These are phyloP conservation scores for Metarhizium sp. DNA, from an alignment of 2,329 filamentous ascomycete species.

Conservation along the genomic window DNA sequence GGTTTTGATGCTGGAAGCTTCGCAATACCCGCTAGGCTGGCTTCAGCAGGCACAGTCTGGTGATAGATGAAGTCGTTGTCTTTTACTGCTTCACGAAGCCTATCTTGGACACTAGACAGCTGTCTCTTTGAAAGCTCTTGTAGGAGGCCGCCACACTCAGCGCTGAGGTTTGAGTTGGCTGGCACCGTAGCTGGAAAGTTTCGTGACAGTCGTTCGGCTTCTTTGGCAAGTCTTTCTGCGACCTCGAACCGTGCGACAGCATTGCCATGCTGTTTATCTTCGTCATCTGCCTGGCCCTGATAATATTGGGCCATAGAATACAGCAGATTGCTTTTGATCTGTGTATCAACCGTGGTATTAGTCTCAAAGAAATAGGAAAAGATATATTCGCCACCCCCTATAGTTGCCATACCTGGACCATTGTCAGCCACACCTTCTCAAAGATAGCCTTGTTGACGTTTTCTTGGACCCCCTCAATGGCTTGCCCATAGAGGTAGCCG, in stretches of 20 bases:
- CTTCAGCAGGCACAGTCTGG: conserved; percentile 79
- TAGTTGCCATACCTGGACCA: conserved; percentile 54
- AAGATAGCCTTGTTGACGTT: conserved; percentile 88
- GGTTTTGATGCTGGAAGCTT: conserved; percentile 94
- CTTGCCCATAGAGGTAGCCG: conserved; percentile 78
- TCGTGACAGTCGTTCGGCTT: conserved; percentile 67
- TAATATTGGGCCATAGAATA: conserved; percentile 86
- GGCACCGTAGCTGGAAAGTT: conserved; percentile 74
- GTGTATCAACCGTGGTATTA: not conserved
- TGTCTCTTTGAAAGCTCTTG: conserved; percentile 81
- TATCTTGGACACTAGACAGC: conserved; percentile 69
- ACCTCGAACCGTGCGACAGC: conserved; percentile 75
- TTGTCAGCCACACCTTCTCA: conserved; percentile 83
- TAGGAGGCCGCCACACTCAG: conserved; percentile 66
- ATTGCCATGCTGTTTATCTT: conserved; percentile 76
- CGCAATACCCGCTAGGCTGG: conserved; percentile 68
- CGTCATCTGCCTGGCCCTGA: conserved; percentile 83
- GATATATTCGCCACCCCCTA: not conserved
- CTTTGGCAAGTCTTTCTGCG: conserved; percentile 68
- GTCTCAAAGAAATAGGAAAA: not conserved
- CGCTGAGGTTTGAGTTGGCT: conserved; percentile 70
- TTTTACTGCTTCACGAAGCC: conserved; percentile 65
- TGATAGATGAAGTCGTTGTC: conserved; percentile 99
- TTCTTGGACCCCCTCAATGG: conserved; percentile 82
- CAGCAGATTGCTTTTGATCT: conserved; percentile 75